Base-by-base conservation (phyloP, 2,329 filamentous ascomycete genomes). In the Diaporthe citri region DNA sequence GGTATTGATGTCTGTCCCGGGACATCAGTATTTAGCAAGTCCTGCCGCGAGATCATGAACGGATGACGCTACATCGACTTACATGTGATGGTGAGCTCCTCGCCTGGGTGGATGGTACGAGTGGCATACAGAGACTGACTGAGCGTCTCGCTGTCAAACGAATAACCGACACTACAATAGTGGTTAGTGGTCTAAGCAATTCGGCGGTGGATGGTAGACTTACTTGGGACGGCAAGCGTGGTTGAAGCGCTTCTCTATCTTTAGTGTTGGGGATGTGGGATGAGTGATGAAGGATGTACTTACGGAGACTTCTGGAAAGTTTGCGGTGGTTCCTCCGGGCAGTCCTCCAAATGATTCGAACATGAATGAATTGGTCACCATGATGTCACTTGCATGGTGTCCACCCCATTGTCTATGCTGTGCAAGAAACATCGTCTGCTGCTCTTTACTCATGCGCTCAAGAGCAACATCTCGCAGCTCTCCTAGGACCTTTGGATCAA, bases 341-440 rank as follows among this genome's bases (percentile, higher is more conserved):
- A 64, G 39, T 64, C 59, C 59, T 56, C 66, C 66, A 36, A 70
- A 70, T 56, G 28, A 52, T n/a, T 12, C 36, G 46, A 70, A 70
- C 31, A 70, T 36, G 46, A 70, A 70, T n/a, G 66, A 52, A 8
- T 69, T 69, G 59, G 59, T 62, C 8, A 62, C 17, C 59, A 62
- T 43, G n/a, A 62, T 62, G 39, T 62, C 59, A 43, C 59, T 62
- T 20, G 59, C 8, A 12, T 41, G 59, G 59, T 62, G 59, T 62
- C 59, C 59, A 62, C 59, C 59, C 59, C 59, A 62, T 28, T 62
- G 59, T 28, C 59, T 41, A 62, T 62, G 59, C 59, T 62, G 59
- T 43, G 59, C 12, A 43, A 62, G 39, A 43, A 62, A 62, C 59
- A 28, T 43, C 25, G 36, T 43, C 36, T 62, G 36, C 59, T 62